phyloP scores from a whole-genome alignment of 441 rosid genomes.

The Capsella rubella region DNA sequence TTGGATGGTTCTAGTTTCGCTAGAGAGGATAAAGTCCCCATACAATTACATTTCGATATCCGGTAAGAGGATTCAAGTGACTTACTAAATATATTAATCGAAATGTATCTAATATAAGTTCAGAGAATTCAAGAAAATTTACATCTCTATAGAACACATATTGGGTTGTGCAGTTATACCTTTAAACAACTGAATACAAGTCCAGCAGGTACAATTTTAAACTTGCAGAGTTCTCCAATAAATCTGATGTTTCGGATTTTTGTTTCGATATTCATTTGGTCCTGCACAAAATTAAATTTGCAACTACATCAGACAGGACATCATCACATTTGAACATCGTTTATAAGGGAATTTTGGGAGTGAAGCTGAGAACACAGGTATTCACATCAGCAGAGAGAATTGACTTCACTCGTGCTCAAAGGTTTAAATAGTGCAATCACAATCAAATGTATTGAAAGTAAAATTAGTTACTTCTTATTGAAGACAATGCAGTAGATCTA shows the following conservation, averaged over 20 bases:
- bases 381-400: slow-evolving; percentile 15
- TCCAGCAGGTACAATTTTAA: slow-evolving; percentile 83
- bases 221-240: slow-evolving; percentile 99
- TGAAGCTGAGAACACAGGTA: slow-evolving; percentile 19
- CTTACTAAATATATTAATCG: slow-evolving; percentile 11
- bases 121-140: slow-evolving; percentile 23
- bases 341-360: slow-evolving; percentile 19
- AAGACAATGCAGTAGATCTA: slow-evolving; percentile 12
- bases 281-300: slow-evolving; percentile 61
- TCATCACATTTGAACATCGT: slow-evolving; percentile 29
- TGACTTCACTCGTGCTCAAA: slow-evolving; percentile 9
- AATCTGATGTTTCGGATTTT: slow-evolving; percentile 98
- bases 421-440: slow-evolving; percentile 10
- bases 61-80: slow-evolving; percentile 12
- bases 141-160: slow-evolving; percentile 30
- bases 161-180: slow-evolving; percentile 53
- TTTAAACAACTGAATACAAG: slow-evolving; percentile 95
- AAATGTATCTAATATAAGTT: slow-evolving; percentile 16
- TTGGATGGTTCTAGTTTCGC: slow-evolving; percentile 15
- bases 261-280: slow-evolving; percentile 99
- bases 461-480: slow-evolving; percentile 27
- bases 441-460: slow-evolving; percentile 13
- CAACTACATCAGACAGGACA: slow-evolving; percentile 32
- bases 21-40: slow-evolving; percentile 22
- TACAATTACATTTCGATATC: slow-evolving; percentile 9